Evolutionary conservation across 2,329 filamentous ascomycete genomes (phyloP), one percentile per base, ranked within the genome.

Genomic region (Alternaria sp.): DNA sequence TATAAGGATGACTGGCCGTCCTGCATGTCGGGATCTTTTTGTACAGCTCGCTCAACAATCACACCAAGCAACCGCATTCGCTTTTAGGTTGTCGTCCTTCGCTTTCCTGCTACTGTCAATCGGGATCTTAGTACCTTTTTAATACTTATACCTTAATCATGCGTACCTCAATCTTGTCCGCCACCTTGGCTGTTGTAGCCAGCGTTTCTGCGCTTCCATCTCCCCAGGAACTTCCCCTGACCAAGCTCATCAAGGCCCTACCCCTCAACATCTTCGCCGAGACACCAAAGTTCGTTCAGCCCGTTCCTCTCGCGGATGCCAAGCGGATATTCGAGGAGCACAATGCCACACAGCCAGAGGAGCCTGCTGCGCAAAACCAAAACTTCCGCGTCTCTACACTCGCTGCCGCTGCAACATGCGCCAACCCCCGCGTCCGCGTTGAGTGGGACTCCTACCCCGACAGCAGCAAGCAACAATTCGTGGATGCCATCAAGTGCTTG

Each of bases 371-470:
- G 21, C 50, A 26, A 21, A 46, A n/a, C 28, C 50, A 26, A 21
- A 46, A n/a, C 54, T 54, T 44, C 26, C 25, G 28, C 19, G n/a
- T 28, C 7, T 26, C 25, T 45, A 23, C 23, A 3, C 57, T 26
- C 30, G 55, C 47, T 5, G 55, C 51, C 12, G 49, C 50, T 10
- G 68, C 67, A 15, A 69, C 62, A 40, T 79, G 77, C 67, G 54
- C 67, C 44, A 77, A 72, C 62, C 65, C 69, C 13, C 73, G 72
- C 43, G 59, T 73, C n/a, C 76, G 77, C 45, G 58, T 58, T 17
- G 77, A 79, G 57, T 79, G 77, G 77, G 71, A 78, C 64, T 68
- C 66, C 1, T 70, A 66, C 62, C 65, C 67, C 53, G 58, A 73
- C 44, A 67, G 60, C 40, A 69, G 71, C 57, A 67, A 67, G 25